Conservation (phyloP, 768 basidiomycete genomes). For the Naematelia encephala region DNA sequence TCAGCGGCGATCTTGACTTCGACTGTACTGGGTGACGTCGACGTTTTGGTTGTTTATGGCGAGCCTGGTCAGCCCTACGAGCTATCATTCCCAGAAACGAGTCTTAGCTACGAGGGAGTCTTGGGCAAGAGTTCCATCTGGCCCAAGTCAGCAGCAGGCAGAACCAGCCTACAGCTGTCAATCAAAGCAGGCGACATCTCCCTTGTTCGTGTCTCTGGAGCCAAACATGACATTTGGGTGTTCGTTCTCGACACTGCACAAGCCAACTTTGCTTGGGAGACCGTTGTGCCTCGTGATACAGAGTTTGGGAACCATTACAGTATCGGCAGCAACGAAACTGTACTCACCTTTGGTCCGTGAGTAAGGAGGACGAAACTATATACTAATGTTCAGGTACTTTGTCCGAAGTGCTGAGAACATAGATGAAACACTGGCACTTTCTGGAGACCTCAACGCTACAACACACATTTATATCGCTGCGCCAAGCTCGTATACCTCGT, state of each 20-base stretch:
- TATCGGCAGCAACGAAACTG: conserved; percentile 66
- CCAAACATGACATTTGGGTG: conserved; percentile 56
- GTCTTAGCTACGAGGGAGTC: conserved; percentile 9
- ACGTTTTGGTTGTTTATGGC: conserved; percentile 65
- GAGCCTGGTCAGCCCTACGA: conserved; percentile 54
- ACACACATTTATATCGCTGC: conserved; percentile 65
- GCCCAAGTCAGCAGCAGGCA: not conserved
- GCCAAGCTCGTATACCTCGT: not conserved
- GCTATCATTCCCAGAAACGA: not conserved
- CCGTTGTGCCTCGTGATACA: conserved; percentile 58
- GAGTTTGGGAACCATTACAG: conserved; percentile 62
- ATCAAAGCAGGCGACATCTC: not conserved
- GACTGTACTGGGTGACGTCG: conserved; percentile 61
- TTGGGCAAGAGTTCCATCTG: not conserved
- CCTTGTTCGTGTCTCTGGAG: conserved; percentile 15
- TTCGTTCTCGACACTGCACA: conserved; percentile 66
- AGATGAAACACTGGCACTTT: conserved; percentile 56
- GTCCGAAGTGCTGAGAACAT: conserved; percentile 54
- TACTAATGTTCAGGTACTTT: conserved; percentile 39
- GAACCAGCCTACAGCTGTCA: not conserved
- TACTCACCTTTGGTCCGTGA: conserved; percentile 58
- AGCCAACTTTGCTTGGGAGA: conserved; percentile 72
- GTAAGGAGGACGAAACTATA: not conserved
- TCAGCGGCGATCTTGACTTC: conserved; percentile 72
- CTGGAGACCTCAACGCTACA: conserved; percentile 66